Evolutionary conservation across 768 basidiomycete species (phyloP).

Genomic region (Pleurotus eryngii): DNA sequence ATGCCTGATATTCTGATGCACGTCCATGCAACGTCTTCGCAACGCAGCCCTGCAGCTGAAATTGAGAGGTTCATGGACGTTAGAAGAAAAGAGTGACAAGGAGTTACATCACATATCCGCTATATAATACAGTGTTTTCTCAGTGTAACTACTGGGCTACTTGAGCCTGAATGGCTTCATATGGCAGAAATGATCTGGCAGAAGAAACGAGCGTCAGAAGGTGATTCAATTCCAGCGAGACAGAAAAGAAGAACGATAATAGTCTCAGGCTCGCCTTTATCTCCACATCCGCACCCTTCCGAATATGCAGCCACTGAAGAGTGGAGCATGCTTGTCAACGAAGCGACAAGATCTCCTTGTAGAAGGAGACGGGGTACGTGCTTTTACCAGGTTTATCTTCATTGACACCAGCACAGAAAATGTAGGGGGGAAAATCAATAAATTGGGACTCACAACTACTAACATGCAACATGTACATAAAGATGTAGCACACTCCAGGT

Average conservation of each 20-base stretch:
- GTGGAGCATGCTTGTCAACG: slow-evolving; percentile 16
- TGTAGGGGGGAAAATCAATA: slow-evolving; percentile 13
- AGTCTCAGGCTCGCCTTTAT: slow-evolving; percentile 89
- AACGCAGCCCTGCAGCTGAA: too few relatives aligned
- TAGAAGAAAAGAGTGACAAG: not conserved
- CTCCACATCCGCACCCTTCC: slow-evolving; percentile 68
- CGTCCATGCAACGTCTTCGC: too few relatives aligned
- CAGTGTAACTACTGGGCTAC: too few relatives aligned
- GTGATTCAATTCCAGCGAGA: too few relatives aligned
- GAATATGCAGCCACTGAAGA: slow-evolving; percentile 11
- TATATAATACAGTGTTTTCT: not conserved
- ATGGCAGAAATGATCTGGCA: too few relatives aligned
- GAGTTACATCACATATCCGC: not conserved
- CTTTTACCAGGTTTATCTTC: slow-evolving; percentile 91
- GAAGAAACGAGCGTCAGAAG: too few relatives aligned
- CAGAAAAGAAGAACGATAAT: not conserved
- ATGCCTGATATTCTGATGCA: not conserved
- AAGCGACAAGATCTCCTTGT: slow-evolving; percentile 7
- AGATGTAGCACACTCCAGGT: slow-evolving; percentile 80
- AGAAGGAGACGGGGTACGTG: slow-evolving; percentile 60
- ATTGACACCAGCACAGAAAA: slow-evolving; percentile 32
- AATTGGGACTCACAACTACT: slow-evolving; percentile 8
- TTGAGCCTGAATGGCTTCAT: not conserved
- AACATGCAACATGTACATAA: slow-evolving; percentile 14
- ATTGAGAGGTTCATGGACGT: not conserved